Evolutionary conservation across 1,139 yeast species (phyloP), one percentile per base, ranked within the genome.

Genomic region (Geotrichum carabidarum): DNA sequence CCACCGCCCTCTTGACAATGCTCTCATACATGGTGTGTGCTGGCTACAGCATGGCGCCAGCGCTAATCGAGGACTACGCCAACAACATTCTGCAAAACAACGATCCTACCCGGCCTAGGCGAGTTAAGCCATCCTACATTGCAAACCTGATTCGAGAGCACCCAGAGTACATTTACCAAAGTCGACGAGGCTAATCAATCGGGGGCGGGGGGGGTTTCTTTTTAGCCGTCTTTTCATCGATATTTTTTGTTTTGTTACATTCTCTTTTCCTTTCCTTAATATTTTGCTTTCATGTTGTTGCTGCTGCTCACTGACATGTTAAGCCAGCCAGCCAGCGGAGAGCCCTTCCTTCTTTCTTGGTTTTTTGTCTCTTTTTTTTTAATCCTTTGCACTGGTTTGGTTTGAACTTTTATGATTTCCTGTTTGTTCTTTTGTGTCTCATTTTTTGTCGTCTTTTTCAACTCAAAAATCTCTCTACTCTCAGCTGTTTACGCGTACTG

Each of bases 71-170:
- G 41, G 51, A 48, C 43, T 48, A 48, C 22, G 51, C 51, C 7
- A 48, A 48, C 51, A 48, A 48, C 34, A 48, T 48, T 17, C 35
- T 48, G 31, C 41, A 48, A 48, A 41, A 15, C 30, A 41, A 41
- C 8, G 30, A 41, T 8, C 44, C 44, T 12, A 41, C 44, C n/a
- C 30, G 11, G 32, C 44, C 17, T 4, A 15, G 50, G 22, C 31
- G 34, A 34, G 50, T 47, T 44, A 47, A 47, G 36, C 44, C 41
- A 6, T 32, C 41, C 2, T 47, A 37, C n/a, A 37, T 47, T 38
- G 44, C 11, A 3, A 37, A 34, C 11, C 44, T 47, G 18, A 22
- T 47, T 9, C 36, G 32, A 8, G 32, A 47, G 15, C 44, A 47
- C 15, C 44, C 44, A 2, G 50, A 47, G 31, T 31, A 44, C 38